Evolutionary conservation across 805 yeast genomes (phyloP).

Genomic region (Ogataea parapolymorpha): DNA sequence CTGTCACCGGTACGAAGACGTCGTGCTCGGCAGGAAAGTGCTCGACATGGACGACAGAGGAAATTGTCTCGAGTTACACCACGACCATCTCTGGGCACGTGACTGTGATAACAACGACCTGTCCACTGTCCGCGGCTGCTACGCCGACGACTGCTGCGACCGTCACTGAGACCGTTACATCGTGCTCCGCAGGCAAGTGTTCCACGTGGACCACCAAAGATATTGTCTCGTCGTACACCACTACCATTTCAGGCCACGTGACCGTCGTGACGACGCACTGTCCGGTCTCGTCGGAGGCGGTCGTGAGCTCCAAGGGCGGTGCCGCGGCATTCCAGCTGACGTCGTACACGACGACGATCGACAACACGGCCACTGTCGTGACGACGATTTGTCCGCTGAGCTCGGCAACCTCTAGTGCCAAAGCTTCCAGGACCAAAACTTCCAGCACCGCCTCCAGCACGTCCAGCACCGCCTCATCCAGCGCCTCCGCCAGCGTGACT

Average conservation of each 20-base stretch:
- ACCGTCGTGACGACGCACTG: conserved; percentile 22
- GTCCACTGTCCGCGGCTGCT: conserved; percentile 9
- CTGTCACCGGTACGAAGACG: conserved; percentile 16
- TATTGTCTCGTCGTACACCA: conserved; percentile 25
- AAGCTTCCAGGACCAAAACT: too few relatives aligned
- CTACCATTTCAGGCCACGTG: conserved; percentile 20
- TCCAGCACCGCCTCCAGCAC: too few relatives aligned
- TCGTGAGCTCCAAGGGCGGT: conserved; percentile 15
- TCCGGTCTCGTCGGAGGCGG: conserved; percentile 15
- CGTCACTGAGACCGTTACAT: conserved; percentile 16
- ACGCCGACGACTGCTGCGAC: conserved; percentile 7
- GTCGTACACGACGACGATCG: conserved; percentile 16
- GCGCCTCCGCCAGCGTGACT: conserved; percentile 6
- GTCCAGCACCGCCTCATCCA: conserved; percentile 5
- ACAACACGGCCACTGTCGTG: conserved; percentile 16
- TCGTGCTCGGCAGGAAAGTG: conserved; percentile 24
- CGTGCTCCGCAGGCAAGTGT: conserved; percentile 24
- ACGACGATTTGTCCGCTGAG: conserved; percentile 17
- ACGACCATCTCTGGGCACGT: conserved; percentile 20
- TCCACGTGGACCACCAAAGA: conserved; percentile 13
- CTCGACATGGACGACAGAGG: conserved; percentile 11
- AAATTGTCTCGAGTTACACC: conserved; percentile 24
- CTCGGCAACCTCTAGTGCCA: conserved; percentile 6
- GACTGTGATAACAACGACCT: conserved; percentile 22
- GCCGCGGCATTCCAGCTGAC: conserved; percentile 9